Evolutionary conservation across 768 basidiomycete species (phyloP), one percentile per base, ranked within the genome.

Genomic region (Lanmaoa rubissima): DNA sequence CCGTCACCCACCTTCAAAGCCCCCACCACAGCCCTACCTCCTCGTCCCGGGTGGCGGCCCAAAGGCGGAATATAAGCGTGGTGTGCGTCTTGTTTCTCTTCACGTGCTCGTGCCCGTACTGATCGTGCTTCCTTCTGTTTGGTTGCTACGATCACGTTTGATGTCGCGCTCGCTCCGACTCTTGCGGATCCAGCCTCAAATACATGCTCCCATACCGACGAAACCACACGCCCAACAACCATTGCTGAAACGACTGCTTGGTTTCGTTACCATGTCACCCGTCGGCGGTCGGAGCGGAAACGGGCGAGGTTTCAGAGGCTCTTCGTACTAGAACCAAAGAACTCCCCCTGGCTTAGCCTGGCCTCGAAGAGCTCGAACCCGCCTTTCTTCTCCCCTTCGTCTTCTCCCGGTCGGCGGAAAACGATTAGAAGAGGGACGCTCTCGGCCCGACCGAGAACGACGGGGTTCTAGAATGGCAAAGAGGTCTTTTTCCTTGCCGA

Each of bases 1-100:
- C 13, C 66, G 68, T 10, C 59, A 70, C 17, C n/a, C 63, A 16
- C 49, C 63, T 1, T 64, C 65, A 39, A 69, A 64, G 43, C 57
- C 52, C 17, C 65, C 59, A 38, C 51, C 67, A 44, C 68, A 68
- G 50, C 60, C 69, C 42, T 70, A 66, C 24, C 59, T 68, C 51
- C 47, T 65, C 47, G 68, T 68, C 39, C 61, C 53, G 19, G 41
- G 66, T 35, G 69, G 66, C 41, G 66, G 69, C 10, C 69, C 69
- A 48, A 70, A 61, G 38, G 64, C 68, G 48, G 71, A 71, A 48
- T 71, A 70, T 38, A 72, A 69, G 48, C 71, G 57, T 43, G 69
- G 69, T 8, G 69, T 71, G 39, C 67, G 69, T 69, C 53, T 42
- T 43, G 34, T 14, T 55, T 53, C 41, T 43, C 24, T 31, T 65